A percentile compares a stretch with the other conserved stretches of the same genome.
These are phyloP conservation scores for Saprolegnia diclina DNA, from an alignment of 352 stramenopile genomes.

Conservation along the genomic window DNA sequence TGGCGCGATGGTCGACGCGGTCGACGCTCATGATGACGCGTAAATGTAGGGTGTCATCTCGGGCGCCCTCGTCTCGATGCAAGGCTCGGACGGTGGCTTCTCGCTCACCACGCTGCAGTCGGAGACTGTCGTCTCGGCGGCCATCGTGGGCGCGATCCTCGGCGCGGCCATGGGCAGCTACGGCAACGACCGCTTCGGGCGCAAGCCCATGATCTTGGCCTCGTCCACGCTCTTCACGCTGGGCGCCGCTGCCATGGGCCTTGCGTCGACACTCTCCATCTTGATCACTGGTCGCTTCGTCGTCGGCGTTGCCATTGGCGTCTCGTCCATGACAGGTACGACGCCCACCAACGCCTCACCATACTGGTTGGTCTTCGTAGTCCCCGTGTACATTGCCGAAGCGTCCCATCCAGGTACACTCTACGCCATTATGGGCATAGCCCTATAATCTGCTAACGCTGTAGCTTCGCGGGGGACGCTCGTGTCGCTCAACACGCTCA, in stretches of 20 bases:
- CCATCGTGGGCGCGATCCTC: conserved; percentile 25
- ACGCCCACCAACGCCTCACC: background rate
- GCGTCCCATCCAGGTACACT: conserved; percentile 11
- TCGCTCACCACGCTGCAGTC: conserved; percentile 1
- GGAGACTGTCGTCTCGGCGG: conserved; percentile 22
- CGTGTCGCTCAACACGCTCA: conserved; percentile 22
- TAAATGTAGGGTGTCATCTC: conserved; percentile 23
- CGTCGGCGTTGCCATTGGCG: conserved; percentile 24
- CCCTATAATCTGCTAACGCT: background rate
- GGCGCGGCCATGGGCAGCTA: conserved; percentile 5
- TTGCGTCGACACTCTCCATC: background rate
- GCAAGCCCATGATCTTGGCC: conserved; percentile 23
- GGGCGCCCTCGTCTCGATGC: conserved; percentile 20
- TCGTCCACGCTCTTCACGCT: conserved; percentile 20
- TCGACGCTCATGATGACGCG: background rate
- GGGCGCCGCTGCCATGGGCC: conserved; percentile 14
- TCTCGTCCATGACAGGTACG: conserved; percentile 26
- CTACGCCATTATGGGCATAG: background rate
- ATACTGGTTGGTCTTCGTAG: background rate
- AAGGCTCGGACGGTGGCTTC: background rate
- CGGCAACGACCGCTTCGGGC: conserved; percentile 14
- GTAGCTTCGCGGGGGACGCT: conserved; percentile 11
- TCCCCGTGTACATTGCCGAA: conserved; percentile 28
- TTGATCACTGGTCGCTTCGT: conserved; percentile 17
- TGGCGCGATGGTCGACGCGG: background rate